A percentile compares a stretch with the other conserved stretches of the same genome.
phyloP scores from a whole-genome alignment of 305 asterid species.

The Caryopteris hybrid region DNA sequence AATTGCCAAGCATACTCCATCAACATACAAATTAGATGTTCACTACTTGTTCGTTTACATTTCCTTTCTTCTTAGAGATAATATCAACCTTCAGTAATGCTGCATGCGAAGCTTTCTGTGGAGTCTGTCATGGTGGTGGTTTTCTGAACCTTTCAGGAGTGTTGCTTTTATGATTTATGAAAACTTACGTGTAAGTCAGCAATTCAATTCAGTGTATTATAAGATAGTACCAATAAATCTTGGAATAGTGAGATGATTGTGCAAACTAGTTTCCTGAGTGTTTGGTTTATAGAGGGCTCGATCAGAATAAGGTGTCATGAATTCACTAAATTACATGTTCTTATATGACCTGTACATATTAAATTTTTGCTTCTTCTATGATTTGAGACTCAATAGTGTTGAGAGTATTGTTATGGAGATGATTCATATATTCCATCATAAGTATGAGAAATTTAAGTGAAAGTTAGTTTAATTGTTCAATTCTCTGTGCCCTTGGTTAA shows the following conservation, averaged over 20 bases:
- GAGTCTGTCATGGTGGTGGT: background rate
- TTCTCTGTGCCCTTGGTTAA: too few relatives aligned
- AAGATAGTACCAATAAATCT: too few relatives aligned
- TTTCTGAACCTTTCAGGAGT: background rate
- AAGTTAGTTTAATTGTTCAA: background rate
- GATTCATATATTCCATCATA: background rate
- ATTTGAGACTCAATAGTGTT: background rate
- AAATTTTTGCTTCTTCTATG: background rate
- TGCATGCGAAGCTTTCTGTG: background rate
- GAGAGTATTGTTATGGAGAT: background rate
- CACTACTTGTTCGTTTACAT: background rate
- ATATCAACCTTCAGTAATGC: too few relatives aligned
- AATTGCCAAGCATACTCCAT: background rate
- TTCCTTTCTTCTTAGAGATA: background rate
- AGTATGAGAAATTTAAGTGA: background rate
- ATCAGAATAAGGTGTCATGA: background rate
- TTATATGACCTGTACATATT: background rate
- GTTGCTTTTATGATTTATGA: too few relatives aligned
- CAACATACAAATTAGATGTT: background rate
- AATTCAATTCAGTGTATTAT: too few relatives aligned
- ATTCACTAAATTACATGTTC: background rate
- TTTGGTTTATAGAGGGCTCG: background rate
- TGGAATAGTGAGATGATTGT: background rate
- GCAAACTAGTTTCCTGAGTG: background rate
- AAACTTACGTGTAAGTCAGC: too few relatives aligned